Conservation (phyloP, 2,329 filamentous ascomycete genomes). For the Pseudopyrenochaeta lycopersici region DNA sequence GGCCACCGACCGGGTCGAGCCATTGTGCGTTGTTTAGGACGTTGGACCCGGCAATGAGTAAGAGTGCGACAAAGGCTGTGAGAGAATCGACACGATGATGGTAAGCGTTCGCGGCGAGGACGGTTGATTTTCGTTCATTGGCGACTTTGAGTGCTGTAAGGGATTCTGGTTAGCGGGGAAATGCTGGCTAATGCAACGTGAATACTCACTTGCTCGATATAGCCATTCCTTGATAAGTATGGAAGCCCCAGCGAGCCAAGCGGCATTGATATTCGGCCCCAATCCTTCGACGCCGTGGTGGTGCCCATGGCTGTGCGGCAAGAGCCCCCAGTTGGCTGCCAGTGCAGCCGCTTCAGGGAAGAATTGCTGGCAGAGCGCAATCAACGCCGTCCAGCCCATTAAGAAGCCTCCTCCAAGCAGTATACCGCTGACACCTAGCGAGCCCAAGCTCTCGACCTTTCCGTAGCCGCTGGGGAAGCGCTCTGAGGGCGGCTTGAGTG, state of each 20-base stretch:
- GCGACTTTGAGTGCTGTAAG: conserved; percentile 89
- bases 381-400: conserved; percentile 78
- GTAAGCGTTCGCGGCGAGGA: conserved; percentile 93
- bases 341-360: conserved; percentile 56
- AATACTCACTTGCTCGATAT: conserved; percentile 82
- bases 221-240: conserved; percentile 96
- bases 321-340: conserved; percentile 53
- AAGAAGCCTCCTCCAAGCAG: conserved; percentile 88
- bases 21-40: conserved; percentile 84
- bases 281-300: conserved; percentile 66
- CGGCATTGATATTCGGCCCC: conserved; percentile 88
- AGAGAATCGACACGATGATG: conserved; percentile 97
- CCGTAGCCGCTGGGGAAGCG: conserved; percentile 92
- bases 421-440: conserved; percentile 90
- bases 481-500: conserved; percentile 82
- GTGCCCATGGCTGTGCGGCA: conserved; percentile 68
- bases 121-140: conserved; percentile 90
- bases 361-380: conserved; percentile 62
- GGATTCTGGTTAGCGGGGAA: conserved; percentile 30
- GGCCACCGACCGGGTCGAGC: conserved; percentile 92
- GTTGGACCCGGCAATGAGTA: conserved; percentile 90
- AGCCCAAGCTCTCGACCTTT: conserved; percentile 96
- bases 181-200: neutral
- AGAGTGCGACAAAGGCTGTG: conserved; percentile 90
- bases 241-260: conserved; percentile 90